Percentiles rank a stretch among this genome's conserved stretches.
Conservation (phyloP, 257 asterid species). For the Solanum raphanifolium region DNA sequence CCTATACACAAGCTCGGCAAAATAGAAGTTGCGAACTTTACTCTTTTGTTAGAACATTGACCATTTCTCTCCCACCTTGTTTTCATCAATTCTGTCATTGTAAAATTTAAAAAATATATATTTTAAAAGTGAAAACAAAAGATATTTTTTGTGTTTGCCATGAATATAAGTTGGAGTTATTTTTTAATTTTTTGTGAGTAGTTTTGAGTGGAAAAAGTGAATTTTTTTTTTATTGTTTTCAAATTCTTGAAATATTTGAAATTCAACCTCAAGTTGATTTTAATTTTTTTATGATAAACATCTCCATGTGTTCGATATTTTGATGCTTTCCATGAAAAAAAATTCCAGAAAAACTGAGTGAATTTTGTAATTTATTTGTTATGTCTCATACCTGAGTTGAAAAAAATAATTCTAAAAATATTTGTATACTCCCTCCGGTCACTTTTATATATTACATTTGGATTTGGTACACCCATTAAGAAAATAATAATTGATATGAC, state of each 20-base stretch:
- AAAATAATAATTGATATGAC: too few species aligned
- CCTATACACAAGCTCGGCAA: not conserved
- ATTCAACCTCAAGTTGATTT: not conserved
- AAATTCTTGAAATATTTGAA: not conserved
- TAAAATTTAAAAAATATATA: too few species aligned
- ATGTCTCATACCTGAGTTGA: too few species aligned
- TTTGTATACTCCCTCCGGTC: too few species aligned
- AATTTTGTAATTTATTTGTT: too few species aligned
- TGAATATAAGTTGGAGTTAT: too few species aligned
- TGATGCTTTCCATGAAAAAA: not conserved
- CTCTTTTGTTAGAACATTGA: not conserved
- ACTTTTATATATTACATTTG: too few species aligned
- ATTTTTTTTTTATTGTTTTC: too few species aligned
- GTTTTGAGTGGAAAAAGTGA: not conserved
- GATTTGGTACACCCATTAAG: not conserved
- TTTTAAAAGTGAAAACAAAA: not conserved
- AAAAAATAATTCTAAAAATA: too few species aligned
- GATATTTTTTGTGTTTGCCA: not conserved
- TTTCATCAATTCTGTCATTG: not conserved
- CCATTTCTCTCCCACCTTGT: not conserved
- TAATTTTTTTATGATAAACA: not conserved
- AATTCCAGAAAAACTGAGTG: not conserved
- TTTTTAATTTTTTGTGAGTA: not conserved
- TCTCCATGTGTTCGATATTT: not conserved
- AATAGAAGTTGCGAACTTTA: not conserved